Base-by-base conservation (phyloP, 345 rosid species). In the Noccaea bulbosa region DNA sequence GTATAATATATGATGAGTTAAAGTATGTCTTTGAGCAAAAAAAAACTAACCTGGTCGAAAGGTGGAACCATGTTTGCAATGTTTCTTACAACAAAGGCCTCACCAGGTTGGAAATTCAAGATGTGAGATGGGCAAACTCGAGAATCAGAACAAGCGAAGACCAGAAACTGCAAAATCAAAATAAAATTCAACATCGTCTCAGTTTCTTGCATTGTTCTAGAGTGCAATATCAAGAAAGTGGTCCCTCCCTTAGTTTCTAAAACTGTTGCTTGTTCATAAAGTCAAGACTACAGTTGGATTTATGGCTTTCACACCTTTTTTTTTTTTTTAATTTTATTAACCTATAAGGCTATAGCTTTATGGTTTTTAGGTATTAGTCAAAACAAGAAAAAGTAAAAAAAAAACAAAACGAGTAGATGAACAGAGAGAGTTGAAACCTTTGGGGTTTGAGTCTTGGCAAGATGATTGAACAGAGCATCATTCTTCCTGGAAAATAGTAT, bases 141-240 rank as follows among this genome's bases (percentile, higher is more conserved):
- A 5, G 99, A 94, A 74, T 94, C 97, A 7, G 97, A 86, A 86
- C 99, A 94, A 1, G 97, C 96, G 67, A 94, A 90, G 44, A 91
- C 88, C 93, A 94, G 83, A 67, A 72, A 94, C 99, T 93, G 92
- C 80, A 72, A 32, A 10, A 22, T 3, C 11, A 8, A 38, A 12
- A 1, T 11, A 20, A 12, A 9, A 5, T 2, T 60, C 37, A 62
- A 50, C 44, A 35, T 45, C 22, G 51, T 37, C 11, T 62, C 39
- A 52, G 33, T 39, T 14, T 12, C 11, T 11, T 16, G 0, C n/a
- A 14, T 43, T 12, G 24, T 33, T 56, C 16, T 0, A 5, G 11
- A 17, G 50, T 14, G 30, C 6, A 61, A 30, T 40, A 17, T 22
- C 47, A 67, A 64, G 48, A 58, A 39, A 58, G 7, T 24, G 48